Conservation (phyloP, 1,139 yeast species). For the Nakaseomyces kungkrabaensis region DNA sequence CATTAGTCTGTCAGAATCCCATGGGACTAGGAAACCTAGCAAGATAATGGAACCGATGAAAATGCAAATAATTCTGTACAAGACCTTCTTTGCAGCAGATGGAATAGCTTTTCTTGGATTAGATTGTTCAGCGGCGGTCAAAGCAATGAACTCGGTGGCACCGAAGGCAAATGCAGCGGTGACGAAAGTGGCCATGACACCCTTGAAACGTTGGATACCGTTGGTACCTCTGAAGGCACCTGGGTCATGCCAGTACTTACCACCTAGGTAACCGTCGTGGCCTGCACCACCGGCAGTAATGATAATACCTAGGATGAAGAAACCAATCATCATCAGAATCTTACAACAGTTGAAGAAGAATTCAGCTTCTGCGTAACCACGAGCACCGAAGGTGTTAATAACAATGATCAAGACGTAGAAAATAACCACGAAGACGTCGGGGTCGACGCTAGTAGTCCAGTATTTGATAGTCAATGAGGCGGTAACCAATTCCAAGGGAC, state of each 20-base stretch:
- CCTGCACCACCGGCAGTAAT: constrained; percentile 63
- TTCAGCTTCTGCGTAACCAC: constrained; percentile 70
- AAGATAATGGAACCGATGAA: constrained; percentile 53
- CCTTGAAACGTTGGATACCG: constrained; percentile 44
- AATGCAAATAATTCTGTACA: constrained; percentile 60
- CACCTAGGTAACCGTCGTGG: constrained; percentile 51
- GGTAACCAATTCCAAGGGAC: constrained; percentile 70
- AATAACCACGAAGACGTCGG: constrained; percentile 58
- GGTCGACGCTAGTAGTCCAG: constrained; percentile 38
- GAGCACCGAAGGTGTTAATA: constrained; percentile 57
- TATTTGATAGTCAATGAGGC: constrained; percentile 60
- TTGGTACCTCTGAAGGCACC: constrained; percentile 41
- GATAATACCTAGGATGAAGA: constrained; percentile 54
- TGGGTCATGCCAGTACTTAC: constrained; percentile 49
- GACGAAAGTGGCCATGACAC: constrained; percentile 73
- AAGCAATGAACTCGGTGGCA: constrained; percentile 73
- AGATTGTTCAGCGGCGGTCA: constrained; percentile 82
- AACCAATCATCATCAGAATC: constrained; percentile 53
- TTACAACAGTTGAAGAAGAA: constrained; percentile 50
- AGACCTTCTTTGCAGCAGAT: constrained; percentile 63
- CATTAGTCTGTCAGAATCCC: constrained; percentile 39
- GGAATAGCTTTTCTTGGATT: constrained; percentile 72
- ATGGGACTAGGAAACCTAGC: constrained; percentile 63
- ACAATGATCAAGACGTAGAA: constrained; percentile 49
- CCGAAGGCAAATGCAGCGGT: constrained; percentile 83